Conservation (phyloP, 176 grass and related monocot species). For the Poa pratensis region DNA sequence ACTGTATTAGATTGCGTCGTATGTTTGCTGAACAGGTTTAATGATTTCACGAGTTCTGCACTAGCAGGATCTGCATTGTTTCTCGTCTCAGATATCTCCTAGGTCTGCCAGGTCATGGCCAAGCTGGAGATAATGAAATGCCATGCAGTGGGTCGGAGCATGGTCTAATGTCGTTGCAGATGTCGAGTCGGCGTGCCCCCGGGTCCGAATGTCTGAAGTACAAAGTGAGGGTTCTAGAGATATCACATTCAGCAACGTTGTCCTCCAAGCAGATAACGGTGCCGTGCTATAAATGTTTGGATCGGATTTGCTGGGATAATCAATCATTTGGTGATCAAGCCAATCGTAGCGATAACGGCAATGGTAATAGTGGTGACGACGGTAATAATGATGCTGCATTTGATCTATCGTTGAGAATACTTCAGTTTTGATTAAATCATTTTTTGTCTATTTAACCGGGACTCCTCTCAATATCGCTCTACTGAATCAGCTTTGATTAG, state of each 20-base stretch:
- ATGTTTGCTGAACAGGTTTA: conserved; percentile 53
- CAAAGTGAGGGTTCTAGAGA: conserved; percentile 65
- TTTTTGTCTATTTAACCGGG: too few relatives aligned
- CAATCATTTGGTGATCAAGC: conserved; percentile 42
- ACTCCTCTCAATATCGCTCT: too few relatives aligned
- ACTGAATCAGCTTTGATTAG: too few relatives aligned
- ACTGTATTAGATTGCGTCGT: conserved; percentile 53
- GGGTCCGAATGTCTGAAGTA: conserved; percentile 36
- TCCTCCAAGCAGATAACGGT: conserved; percentile 44
- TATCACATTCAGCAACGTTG: conserved; percentile 63
- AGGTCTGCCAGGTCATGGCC: conserved; percentile 69
- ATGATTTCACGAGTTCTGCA: background rate
- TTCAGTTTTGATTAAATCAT: too few relatives aligned
- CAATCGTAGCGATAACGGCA: background rate
- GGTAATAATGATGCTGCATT: background rate
- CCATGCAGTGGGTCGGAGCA: conserved; percentile 24
- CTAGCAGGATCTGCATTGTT: conserved; percentile 34
- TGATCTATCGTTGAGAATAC: too few relatives aligned
- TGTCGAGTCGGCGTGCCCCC: background rate
- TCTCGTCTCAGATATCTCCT: conserved; percentile 65
- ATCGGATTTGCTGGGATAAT: conserved; percentile 54
- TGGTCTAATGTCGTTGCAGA: conserved; percentile 34
- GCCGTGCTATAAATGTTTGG: conserved; percentile 60
- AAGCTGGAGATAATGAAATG: conserved; percentile 90
- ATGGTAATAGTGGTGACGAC: background rate